phyloP scores from a whole-genome alignment of 2,329 filamentous ascomycete species.

The Fusarium palustre region DNA sequence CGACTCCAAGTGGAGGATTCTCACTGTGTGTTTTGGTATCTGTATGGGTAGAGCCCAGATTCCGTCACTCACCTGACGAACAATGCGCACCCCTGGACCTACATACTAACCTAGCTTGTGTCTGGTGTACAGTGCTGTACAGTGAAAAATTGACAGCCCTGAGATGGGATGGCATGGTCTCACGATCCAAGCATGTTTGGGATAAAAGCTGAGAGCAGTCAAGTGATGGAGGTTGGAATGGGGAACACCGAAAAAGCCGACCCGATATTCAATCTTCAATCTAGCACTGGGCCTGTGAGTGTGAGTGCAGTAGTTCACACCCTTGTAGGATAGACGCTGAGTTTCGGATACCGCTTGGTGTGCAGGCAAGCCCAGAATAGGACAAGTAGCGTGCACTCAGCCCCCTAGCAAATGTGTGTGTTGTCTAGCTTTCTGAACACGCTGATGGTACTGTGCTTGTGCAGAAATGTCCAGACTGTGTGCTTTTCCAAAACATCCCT shows the following conservation, averaged over 20 bases:
- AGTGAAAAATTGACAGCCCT: constrained; percentile 24
- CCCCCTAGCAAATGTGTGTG: constrained; percentile 37
- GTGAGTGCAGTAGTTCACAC: constrained; percentile 23
- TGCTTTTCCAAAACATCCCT: constrained; percentile 35
- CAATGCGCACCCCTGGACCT: constrained; percentile 32
- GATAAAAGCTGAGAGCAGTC: constrained; percentile 37
- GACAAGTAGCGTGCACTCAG: constrained; percentile 37
- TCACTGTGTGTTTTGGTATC: constrained; percentile 23
- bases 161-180: constrained; percentile 37
- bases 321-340: constrained; percentile 33
- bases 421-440: constrained; percentile 32
- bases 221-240: constrained; percentile 47
- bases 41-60: constrained; percentile 14
- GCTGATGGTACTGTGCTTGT: constrained; percentile 35
- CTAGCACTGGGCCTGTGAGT: constrained; percentile 43
- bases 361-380: constrained; percentile 23
- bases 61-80: constrained; percentile 44
- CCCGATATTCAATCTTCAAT: constrained; percentile 16
- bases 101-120: background rate
- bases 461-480: constrained; percentile 42
- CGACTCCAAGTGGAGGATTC: constrained; percentile 8
- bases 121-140: background rate
- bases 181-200: constrained; percentile 32
- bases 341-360: constrained; percentile 38
- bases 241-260: constrained; percentile 39